Evolutionary conservation across 2,329 filamentous ascomycete genomes (phyloP), one percentile per base, ranked within the genome.

Genomic region (Pseudogymnoascus pannorum): DNA sequence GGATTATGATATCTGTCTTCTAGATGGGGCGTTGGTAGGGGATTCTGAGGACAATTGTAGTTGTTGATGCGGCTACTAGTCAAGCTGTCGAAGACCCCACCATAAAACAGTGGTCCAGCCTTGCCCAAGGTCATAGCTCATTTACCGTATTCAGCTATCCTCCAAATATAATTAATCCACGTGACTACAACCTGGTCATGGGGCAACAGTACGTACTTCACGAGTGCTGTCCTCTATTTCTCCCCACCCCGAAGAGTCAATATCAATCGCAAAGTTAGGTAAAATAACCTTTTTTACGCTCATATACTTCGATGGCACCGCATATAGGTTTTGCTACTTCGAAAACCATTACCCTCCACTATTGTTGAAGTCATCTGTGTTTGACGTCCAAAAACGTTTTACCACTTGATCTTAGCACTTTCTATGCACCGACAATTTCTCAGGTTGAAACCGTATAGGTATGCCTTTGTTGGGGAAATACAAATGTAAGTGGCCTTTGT

Each of bases 41-140:
- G 26, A 26, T 54, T 31, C 26, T 31, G 48, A 33, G 11, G 26
- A 33, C n/a, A 31, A 33, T 54, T 4, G 24, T 31, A 18, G 26
- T 54, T 18, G 48, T 54, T 54, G 48, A 54, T 26, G 48, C 48
- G 48, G 48, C 48, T 54, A 54, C 48, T n/a, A 31, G 26, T 48
- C 14, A n/a, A 26, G 42, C 26, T 8, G 6, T 24, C n/a, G 7
- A 54, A 24, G 44, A 54, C 48, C 48, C 48, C 48, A 26, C 26
- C n/a, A 31, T 54, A 26, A 31, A 54, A 31, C 26, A n/a, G 11
- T 20, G 4, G 48, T 18, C 26, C 48, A 54, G 48, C 48, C 48
- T 54, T 54, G 48, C 48, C 12, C 24, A 29, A 31, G 14, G 3
- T 24, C 24, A 18, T 5, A 4, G 24, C 44, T 54, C 48, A 26